These are phyloP conservation scores for Puccinia hordei DNA, from an alignment of 1,284 basidiomycete species.

Conservation along the genomic window DNA sequence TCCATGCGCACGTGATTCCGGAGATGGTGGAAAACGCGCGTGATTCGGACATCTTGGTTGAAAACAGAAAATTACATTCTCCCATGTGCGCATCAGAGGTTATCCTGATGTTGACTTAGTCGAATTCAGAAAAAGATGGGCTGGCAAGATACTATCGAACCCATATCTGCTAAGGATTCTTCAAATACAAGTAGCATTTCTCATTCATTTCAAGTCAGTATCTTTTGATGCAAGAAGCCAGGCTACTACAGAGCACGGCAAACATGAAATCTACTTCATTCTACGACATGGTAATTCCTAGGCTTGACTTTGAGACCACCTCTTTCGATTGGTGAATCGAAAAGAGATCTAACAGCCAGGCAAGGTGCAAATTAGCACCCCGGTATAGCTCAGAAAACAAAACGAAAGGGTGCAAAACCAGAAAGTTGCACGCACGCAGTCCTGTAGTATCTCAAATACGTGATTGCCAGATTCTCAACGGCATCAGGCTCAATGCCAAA, in stretches of 20 bases:
- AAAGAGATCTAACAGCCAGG: constrained; percentile 30
- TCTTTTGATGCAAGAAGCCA: neutral
- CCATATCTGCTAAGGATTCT: neutral
- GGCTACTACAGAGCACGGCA: neutral
- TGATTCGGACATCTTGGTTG: no score
- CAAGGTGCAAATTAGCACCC: neutral
- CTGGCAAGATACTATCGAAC: neutral
- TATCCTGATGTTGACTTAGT: neutral
- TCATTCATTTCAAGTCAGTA: constrained; percentile 4
- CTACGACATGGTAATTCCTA: constrained; percentile 30
- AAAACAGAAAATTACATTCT: neutral
- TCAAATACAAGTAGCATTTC: neutral
- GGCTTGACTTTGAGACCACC: constrained; percentile 46
- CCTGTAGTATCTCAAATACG: constrained; percentile 85
- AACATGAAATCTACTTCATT: constrained; percentile 12
- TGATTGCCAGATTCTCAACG: constrained; percentile 86
- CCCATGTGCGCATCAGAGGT: neutral
- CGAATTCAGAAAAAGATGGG: neutral
- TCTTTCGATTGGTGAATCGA: constrained; percentile 44
- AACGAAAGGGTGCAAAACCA: neutral
- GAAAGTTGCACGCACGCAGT: constrained; percentile 58
- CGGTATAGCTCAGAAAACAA: neutral
- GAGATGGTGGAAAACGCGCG: no score
- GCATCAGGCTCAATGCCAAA: constrained; percentile 71
- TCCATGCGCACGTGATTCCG: no score